phyloP scores from a whole-genome alignment of 2,329 filamentous ascomycete genomes.

The Cytospora paraplurivora region DNA sequence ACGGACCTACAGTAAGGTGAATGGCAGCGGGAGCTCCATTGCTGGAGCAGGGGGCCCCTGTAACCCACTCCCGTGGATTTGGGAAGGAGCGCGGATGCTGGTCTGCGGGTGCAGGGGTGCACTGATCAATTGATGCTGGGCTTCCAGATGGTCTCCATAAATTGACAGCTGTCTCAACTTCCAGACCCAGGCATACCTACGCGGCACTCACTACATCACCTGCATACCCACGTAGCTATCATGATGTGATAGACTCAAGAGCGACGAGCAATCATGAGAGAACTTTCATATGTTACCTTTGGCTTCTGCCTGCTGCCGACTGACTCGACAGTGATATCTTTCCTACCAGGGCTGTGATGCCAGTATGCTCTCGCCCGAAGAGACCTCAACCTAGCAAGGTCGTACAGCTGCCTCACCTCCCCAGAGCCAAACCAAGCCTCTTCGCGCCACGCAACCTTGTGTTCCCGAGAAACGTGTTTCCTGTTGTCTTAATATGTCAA shows the following conservation, averaged over 20 bases:
- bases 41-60: not conserved
- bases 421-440: not conserved
- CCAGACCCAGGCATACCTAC: not conserved
- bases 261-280: no score
- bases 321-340: no score
- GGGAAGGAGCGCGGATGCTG: constrained; percentile 13
- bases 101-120: constrained; percentile 16
- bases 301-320: no score
- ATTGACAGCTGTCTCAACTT: not conserved
- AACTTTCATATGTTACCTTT: no score
- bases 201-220: no score
- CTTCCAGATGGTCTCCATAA: not conserved
- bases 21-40: not conserved
- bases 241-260: no score
- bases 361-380: no score
- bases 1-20: not conserved
- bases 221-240: no score
- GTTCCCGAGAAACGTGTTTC: not conserved
- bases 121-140: not conserved
- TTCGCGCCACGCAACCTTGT: not conserved
- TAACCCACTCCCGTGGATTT: constrained; percentile 11
- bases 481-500: not conserved
- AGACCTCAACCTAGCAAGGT: not conserved
- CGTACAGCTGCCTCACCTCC: not conserved
- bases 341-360: no score